Percentiles rank a stretch among this genome's conserved stretches.
Conservation (phyloP, 2,329 filamentous ascomycete genomes). For the Rhytidhysteron rufulum region DNA sequence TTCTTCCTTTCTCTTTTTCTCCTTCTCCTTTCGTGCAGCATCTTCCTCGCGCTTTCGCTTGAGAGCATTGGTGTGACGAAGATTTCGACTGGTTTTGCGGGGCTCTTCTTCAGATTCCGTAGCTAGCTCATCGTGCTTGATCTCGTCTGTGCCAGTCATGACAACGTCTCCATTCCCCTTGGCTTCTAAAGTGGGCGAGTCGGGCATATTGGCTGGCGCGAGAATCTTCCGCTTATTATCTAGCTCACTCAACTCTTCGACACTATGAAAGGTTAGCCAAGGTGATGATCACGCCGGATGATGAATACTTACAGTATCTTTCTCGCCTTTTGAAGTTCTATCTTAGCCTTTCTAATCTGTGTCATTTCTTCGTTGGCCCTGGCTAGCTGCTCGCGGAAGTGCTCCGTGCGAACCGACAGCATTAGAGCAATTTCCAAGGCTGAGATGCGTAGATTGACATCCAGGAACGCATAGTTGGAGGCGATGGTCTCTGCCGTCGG, state of each 20-base stretch:
- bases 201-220: conserved; percentile 67
- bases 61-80: conserved; percentile 59
- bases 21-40: conserved; percentile 59
- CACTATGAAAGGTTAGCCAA: conserved; percentile 40
- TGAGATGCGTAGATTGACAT: conserved; percentile 77
- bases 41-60: conserved; percentile 70
- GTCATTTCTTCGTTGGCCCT: conserved; percentile 94
- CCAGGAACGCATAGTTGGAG: conserved; percentile 67
- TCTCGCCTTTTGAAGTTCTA: conserved; percentile 79
- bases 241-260: conserved; percentile 66
- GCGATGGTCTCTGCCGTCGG: conserved; percentile 71
- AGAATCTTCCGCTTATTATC: conserved; percentile 72
- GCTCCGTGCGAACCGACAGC: conserved; percentile 80
- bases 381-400: conserved; percentile 83
- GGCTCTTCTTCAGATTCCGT: conserved; percentile 53
- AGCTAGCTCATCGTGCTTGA: conserved; percentile 65
- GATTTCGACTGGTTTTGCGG: conserved; percentile 59
- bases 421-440: conserved; percentile 82
- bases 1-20: conserved; percentile 58
- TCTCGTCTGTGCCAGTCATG: conserved; percentile 63
- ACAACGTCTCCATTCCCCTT: conserved; percentile 55
- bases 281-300: conserved; percentile 20
- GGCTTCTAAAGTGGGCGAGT: conserved; percentile 52
- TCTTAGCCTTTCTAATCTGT: conserved; percentile 89
- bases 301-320: conserved; percentile 52